Evolutionary conservation across 306 rosid species (phyloP), one percentile per base, ranked within the genome.

Genomic region (Inga oerstediana): DNA sequence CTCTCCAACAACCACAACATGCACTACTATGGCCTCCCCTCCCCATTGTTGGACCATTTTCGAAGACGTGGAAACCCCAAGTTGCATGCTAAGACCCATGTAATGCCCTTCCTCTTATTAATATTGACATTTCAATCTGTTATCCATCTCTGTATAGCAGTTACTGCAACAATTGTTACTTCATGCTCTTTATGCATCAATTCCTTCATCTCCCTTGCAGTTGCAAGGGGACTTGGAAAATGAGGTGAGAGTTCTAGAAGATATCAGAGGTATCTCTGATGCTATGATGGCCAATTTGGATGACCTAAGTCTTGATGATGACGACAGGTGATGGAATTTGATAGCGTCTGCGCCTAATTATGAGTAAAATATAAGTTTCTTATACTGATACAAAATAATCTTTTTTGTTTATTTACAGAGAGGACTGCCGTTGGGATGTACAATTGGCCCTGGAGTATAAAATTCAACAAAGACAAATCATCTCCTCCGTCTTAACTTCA

Each of bases 11-110:
- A 93, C 82, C 85, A 81, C 76, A 20, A 59, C 66, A 59, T 89
- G 69, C 91, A 93, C 85, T 76, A 87, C 71, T 92, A 93, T 56
- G 92, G 97, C 79, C 89, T 96, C 77, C 97, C 98, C 75, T 84
- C 92, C 35, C 94, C 89, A 30, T 89, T 96, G 56, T 75, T 96
- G 93, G 90, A 96, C 80, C 79, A 79, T 81, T 87, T 93, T 71
- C 89, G 96, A 77, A 91, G 85, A 82, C 87, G 88, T 83, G 79
- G 62, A 43, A 77, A 48, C 72, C 83, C 97, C 58, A 45, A 27
- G 89, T 80, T 79, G 71, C 88, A 35, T 59, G 61, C 86, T 22
- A 90, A 89, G 82, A 80, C 85, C 68, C 79, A 80, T 34, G 99
- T 95, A 93, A 83, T 74, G 66, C 79, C 79, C 82, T 64, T 71